Percentiles rank a stretch among this genome's conserved stretches.
These are phyloP conservation scores for Cardiosporidium cionae DNA, from an alignment of 169 alveolate genomes.

Conservation along the genomic window DNA sequence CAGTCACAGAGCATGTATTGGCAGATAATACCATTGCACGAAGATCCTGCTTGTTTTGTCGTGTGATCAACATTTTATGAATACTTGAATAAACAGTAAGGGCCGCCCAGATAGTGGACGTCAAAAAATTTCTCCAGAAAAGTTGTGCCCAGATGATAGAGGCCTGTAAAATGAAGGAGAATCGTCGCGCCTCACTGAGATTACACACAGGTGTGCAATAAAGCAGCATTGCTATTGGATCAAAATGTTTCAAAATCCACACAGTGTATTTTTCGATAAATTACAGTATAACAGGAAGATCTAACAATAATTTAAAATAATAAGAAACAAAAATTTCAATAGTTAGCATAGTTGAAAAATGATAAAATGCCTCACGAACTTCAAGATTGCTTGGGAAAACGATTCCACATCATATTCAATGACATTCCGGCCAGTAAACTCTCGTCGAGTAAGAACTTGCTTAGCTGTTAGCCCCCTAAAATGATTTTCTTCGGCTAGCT, in stretches of 20 bases:
- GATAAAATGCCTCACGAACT: neutral
- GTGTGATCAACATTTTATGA: neutral
- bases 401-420: neutral
- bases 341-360: neutral
- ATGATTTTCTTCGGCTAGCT: neutral
- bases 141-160: constrained; percentile 5
- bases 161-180: constrained; percentile 3
- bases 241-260: too few species aligned
- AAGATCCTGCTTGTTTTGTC: constrained; percentile 1
- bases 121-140: constrained; percentile 13
- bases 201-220: neutral
- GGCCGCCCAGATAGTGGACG: constrained; percentile 9
- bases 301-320: too few species aligned
- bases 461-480: neutral
- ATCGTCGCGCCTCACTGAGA: constrained; percentile 1
- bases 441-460: neutral
- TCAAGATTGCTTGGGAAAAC: neutral
- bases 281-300: too few species aligned
- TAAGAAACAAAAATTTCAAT: neutral
- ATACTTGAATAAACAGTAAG: constrained; percentile 2
- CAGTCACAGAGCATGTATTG: neutral
- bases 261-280: too few species aligned
- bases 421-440: neutral
- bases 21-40: neutral
- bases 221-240: too few species aligned